Evolutionary conservation across 768 basidiomycete species (phyloP).

Genomic region (Lactarius sp.): DNA sequence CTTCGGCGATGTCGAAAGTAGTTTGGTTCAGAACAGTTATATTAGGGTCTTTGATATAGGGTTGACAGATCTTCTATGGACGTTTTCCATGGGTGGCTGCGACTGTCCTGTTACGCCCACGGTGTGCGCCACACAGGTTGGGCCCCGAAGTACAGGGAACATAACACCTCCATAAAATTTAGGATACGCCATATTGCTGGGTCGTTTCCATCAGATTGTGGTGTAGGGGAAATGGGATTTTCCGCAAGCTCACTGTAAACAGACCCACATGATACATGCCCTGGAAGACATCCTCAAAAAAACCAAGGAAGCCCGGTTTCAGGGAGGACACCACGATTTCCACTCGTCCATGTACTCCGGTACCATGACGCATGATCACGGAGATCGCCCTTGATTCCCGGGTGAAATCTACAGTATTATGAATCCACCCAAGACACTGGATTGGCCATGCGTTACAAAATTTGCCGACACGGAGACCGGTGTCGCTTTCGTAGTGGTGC

Average conservation of each 20-base stretch:
- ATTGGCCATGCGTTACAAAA: too few species aligned
- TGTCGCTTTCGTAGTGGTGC: too few species aligned
- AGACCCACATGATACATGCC: background rate
- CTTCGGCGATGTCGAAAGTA: background rate
- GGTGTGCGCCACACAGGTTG: background rate
- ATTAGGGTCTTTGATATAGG: background rate
- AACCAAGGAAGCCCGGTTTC: too few species aligned
- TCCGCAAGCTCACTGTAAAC: background rate
- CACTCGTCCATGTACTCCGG: too few species aligned
- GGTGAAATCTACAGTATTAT: too few species aligned
- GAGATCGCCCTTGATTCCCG: too few species aligned
- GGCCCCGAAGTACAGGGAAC: background rate
- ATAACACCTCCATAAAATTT: background rate
- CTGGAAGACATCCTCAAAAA: background rate
- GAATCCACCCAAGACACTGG: too few species aligned
- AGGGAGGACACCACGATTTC: too few species aligned
- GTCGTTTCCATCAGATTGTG: background rate
- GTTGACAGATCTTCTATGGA: conserved; percentile 5
- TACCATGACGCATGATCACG: too few species aligned
- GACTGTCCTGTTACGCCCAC: background rate
- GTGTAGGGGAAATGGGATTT: background rate
- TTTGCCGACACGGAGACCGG: too few species aligned
- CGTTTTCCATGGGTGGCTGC: background rate
- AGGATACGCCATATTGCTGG: background rate
- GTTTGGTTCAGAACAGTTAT: background rate